A percentile compares a stretch with the other conserved stretches of the same genome.
These are phyloP conservation scores for Phytopythium cucurbitacearum DNA, from an alignment of 352 stramenopile genomes.

Conservation along the genomic window DNA sequence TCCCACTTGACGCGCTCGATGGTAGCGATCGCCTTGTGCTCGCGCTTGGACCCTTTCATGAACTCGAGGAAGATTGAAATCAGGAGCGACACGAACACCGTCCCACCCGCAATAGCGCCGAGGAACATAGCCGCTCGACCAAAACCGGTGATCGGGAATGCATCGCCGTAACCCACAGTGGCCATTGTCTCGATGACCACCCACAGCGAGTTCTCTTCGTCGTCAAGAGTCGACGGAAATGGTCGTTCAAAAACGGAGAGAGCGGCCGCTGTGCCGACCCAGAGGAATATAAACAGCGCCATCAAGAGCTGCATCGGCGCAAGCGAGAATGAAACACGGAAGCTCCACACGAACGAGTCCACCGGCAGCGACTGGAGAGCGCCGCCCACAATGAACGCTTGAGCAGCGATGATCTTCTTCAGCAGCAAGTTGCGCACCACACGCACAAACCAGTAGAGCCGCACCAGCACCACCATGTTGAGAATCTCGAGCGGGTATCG, in stretches of 20 bases:
- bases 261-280: conserved; percentile 36
- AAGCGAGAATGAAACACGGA: conserved; percentile 44
- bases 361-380: conserved; percentile 25
- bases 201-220: conserved; percentile 58
- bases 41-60: conserved; percentile 53
- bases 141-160: conserved; percentile 43
- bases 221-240: conserved; percentile 49
- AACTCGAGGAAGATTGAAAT: conserved; percentile 57
- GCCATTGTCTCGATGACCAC: conserved; percentile 63
- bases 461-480: conserved; percentile 53
- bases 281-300: conserved; percentile 40
- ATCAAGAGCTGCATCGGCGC: conserved; percentile 31
- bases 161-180: conserved; percentile 53
- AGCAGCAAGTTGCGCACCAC: conserved; percentile 47
- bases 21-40: conserved; percentile 38
- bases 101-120: conserved; percentile 45
- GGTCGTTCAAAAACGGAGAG: conserved; percentile 60
- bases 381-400: conserved; percentile 18
- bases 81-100: conserved; percentile 54
- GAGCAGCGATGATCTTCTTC: conserved; percentile 24
- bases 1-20: conserved; percentile 44
- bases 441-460: conserved; percentile 59
- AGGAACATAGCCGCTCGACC: conserved; percentile 42
- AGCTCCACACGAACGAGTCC: conserved; percentile 54
- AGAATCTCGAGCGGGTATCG: conserved; percentile 55